Percentiles rank a stretch among this genome's conserved stretches.
These are phyloP conservation scores for Pichia sp. DNA, from an alignment of 1,139 yeast species.

Conservation along the genomic window DNA sequence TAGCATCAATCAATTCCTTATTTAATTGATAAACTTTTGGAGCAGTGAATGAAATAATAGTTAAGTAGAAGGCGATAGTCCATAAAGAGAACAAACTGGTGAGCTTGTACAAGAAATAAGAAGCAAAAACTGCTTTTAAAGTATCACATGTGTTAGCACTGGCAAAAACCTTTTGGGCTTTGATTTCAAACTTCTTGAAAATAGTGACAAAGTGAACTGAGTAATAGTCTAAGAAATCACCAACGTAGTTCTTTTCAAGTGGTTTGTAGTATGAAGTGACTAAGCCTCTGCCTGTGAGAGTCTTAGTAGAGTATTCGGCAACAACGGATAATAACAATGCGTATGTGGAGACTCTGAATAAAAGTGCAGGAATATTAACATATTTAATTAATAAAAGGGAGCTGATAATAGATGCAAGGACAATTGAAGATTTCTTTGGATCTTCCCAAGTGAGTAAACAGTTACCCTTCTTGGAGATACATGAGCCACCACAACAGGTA, in stretches of 20 bases:
- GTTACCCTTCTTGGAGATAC: constrained; percentile 16
- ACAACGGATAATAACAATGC: constrained; percentile 50
- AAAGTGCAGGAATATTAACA: constrained; percentile 60
- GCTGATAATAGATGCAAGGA: constrained; percentile 57
- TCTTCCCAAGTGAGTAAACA: constrained; percentile 71
- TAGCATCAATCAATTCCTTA: constrained; percentile 76
- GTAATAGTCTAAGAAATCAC: constrained; percentile 32
- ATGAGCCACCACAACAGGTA: constrained; percentile 22
- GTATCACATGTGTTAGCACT: constrained; percentile 63
- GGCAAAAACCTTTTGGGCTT: constrained; percentile 52
- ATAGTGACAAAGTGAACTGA: constrained; percentile 38
- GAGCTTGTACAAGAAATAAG: constrained; percentile 60
- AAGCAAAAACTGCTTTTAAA: constrained; percentile 59
- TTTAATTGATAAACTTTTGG: constrained; percentile 71
- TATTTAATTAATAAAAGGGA: constrained; percentile 57
- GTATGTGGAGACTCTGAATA: constrained; percentile 42
- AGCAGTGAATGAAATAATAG: constrained; percentile 59
- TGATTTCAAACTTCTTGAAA: constrained; percentile 36
- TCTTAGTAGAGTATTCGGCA: constrained; percentile 61
- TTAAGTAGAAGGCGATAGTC: constrained; percentile 49
- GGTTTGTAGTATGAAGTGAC: constrained; percentile 57
- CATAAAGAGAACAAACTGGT: constrained; percentile 74
- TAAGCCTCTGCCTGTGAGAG: constrained; percentile 63
- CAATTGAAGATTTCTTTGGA: constrained; percentile 71
- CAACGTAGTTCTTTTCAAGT: constrained; percentile 24